Evolutionary conservation across 352 stramenopile species (phyloP), one percentile per base, ranked within the genome.

Genomic region (Pythium plurisporium): DNA sequence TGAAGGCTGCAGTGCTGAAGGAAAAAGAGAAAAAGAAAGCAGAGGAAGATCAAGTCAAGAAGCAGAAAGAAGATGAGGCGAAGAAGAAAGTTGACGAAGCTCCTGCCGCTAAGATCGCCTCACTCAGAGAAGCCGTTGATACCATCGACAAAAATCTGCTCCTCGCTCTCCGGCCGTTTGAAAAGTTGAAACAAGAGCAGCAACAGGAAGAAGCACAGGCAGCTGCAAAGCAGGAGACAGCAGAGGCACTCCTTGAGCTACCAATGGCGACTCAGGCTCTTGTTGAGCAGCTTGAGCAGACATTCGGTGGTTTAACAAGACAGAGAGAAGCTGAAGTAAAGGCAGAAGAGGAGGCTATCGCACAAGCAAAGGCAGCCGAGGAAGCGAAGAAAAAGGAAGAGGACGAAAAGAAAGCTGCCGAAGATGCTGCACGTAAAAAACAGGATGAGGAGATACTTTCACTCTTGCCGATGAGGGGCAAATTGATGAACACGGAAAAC

Each of bases 131-230:
- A 34, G 53, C 38, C 6, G 52, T 62, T 1, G 59, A 67, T 19
- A 38, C 23, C 8, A 87, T 87, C 38, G 72, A 74, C 29, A 67
- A 76, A 29, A 62, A 64, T 10, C 46, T 87, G 10, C 47, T 81
- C 4, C 58, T 83, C 23, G 74, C 74, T 5, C 40, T 86, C 4
- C 74, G 78, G 31, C 77, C 77, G 14, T 85, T 87, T 23, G 69
- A 84, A 41, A 64, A 67, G 6, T 55, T 64, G 30, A 56, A 56
- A 29, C 61, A 69, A 30, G 69, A 75, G 38, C 49, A 73, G n/a
- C 63, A 79, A 9, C 50, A 69, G 14, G 51, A 60, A 14, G 61
- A 76, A 9, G 58, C 54, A 0, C 14, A 57, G 1, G 45, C 57
- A 27, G 37, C 46, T 9, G 45, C 53, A 26, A 31, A 33, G 8